Base-by-base conservation (phyloP, 1,139 yeast species). In the Suhomyces terraborum region DNA sequence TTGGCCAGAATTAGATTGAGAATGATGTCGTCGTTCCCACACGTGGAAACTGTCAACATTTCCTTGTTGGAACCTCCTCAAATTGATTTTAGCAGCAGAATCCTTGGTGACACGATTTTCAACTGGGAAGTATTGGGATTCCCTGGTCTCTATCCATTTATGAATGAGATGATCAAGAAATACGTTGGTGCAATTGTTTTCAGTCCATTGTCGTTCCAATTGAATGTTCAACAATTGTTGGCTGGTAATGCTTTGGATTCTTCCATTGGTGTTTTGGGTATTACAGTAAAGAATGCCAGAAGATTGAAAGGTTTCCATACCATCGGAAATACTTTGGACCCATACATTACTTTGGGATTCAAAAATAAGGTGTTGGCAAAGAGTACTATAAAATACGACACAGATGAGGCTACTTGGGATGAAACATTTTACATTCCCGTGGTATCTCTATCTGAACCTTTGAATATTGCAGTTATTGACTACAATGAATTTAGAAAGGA, bases 21-120 rank as follows among this genome's bases (percentile, higher is more conserved):
- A 72, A 82, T 93, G 83, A 91, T 88, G 84, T 64, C 88, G 2
- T 75, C 88, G 5, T 89, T 86, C 66, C 98, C 98, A 4, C 98
- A 93, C 63, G 72, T 93, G 48, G 95, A 93, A 62, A 89, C 96
- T 2, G 82, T 89, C 16, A 93, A 87, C 58, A 79, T 91, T 24
- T 82, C 95, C 17, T 69, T 93, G 53, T 67, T 89, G 62, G 93
- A 88, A 47, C 83, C 95, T 27, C 97, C 98, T 14, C 75, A 81
- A 49, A 80, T 89, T 61, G 98, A 93, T 62, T 93, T 89, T 61
- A 78, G 80, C 43, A 74, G 87, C 36, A 83, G 77, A 51, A 71
- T 86, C 14, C 67, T 86, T 42, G 95, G 96, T 49, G 93, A 91
- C 51, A 71, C 85, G 23, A 68, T 84, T 20, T 83, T 91, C 64